Percentiles rank a stretch among this genome's conserved stretches.
Evolutionary conservation across 371 early-diverging fungal genomes (phyloP).

Genomic region (Sporodiniella umbellata): DNA sequence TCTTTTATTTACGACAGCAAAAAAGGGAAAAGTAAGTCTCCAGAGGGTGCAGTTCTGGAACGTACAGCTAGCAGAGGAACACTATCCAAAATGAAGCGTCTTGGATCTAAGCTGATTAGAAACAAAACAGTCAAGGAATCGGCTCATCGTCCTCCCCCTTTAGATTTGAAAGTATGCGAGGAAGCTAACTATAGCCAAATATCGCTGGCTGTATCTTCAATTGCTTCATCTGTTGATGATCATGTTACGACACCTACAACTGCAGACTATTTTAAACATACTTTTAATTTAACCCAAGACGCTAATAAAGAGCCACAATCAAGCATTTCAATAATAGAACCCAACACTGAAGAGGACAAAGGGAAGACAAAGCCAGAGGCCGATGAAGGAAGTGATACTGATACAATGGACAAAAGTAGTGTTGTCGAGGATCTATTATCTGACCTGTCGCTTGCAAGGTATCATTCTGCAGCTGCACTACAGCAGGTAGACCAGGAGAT

Average conservation of each 20-base stretch:
- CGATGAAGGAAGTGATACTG: neutral
- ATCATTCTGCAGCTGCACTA: neutral
- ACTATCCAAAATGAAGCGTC: conserved; percentile 3
- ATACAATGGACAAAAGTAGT: neutral
- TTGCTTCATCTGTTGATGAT: neutral
- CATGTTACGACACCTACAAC: neutral
- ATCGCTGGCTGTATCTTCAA: neutral
- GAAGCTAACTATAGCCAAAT: neutral
- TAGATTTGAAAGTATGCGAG: neutral
- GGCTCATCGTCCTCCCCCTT: neutral
- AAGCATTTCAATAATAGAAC: neutral
- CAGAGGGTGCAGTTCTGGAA: neutral
- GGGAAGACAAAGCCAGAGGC: neutral
- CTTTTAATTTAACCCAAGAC: neutral
- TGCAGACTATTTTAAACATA: neutral
- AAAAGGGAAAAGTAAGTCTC: neutral
- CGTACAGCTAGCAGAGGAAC: neutral
- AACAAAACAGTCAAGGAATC: neutral
- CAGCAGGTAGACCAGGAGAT: neutral
- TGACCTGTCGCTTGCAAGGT: neutral
- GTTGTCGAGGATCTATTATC: too few species aligned
- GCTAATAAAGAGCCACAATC: neutral
- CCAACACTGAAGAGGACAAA: neutral
- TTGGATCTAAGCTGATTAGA: conserved; percentile 5
- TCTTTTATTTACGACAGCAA: conserved; percentile 1